Base-by-base conservation (phyloP, 306 rosid genomes). In the Hippophae rhamnoides region DNA sequence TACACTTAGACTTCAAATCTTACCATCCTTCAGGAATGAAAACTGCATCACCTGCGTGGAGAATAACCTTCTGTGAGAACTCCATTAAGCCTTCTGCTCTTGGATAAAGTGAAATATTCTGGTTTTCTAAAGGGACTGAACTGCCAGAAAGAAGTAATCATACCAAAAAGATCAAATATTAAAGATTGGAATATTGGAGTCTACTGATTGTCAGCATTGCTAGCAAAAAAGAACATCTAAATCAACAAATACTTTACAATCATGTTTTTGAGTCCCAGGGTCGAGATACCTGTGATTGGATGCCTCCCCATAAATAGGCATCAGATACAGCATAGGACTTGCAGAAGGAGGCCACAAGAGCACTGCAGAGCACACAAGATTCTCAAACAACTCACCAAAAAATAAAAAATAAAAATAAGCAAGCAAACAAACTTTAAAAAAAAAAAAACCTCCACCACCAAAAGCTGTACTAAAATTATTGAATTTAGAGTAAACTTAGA, bases 1-100 rank as follows among this genome's bases (percentile, higher is more conserved):
- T 47, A 66, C 8, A 10, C 13, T 13, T 18, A 45, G 23, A 69
- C 38, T 54, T 54, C 38, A 58, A 67, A 71, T 27, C 87, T 78
- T 74, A 88, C 99, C 95, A 88, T 77, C 99, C 99, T 88, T 88
- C 96, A 27, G 99, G 99, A 75, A 92, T 86, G 75, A 85, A 92
- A 73, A 92, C 84, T 60, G 95, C 94, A 62, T 92, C 95, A 42
- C 99, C 99, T 42, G 86, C 89, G 59, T 77, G 78, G 69, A 92
- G 95, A 80, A 75, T 62, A 69, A 80, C 80, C 82, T 68, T 86
- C 74, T 87, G 95, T 6, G 86, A 85, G 71, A 61, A 64, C 66
- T 78, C 72, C 78, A 64, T 73, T 63, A 81, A 78, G 65, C 69
- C 50, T 68, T 80, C 72, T 74, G 96, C 93, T 81, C 96, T 84